These are phyloP conservation scores for Trametes gibbosa DNA, from an alignment of 768 basidiomycete species.

Conservation along the genomic window DNA sequence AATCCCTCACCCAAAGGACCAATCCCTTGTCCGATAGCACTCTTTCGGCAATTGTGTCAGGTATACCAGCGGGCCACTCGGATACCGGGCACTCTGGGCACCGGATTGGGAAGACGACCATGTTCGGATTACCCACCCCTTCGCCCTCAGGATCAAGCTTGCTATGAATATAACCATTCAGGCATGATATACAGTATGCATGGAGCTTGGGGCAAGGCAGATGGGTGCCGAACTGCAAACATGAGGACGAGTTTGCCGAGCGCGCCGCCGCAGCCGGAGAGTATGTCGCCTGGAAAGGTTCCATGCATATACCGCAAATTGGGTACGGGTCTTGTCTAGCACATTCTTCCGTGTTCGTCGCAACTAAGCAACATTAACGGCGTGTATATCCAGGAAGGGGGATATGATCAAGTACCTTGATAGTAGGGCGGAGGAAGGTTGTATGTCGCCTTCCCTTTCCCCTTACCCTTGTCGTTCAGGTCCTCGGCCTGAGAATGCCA, in stretches of 20 bases:
- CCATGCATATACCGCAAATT: conserved; percentile 39
- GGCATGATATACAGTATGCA: conserved; percentile 36
- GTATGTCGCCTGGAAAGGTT: conserved; percentile 34
- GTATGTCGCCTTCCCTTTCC: not conserved
- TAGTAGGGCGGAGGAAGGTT: not conserved
- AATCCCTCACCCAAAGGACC: conserved; percentile 33
- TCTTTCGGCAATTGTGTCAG: conserved; percentile 34
- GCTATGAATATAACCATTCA: conserved; percentile 33
- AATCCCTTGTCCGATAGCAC: conserved; percentile 34
- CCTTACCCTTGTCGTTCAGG: conserved; percentile 31
- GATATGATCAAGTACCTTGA: not conserved
- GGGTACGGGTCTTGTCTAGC: conserved; percentile 20
- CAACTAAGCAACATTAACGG: not conserved
- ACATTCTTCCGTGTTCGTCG: not conserved
- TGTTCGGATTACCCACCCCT: conserved; percentile 27
- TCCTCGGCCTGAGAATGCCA: conserved; percentile 29
- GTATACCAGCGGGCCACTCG: conserved; percentile 35
- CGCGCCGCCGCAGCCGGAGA: conserved; percentile 33
- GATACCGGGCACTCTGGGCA: conserved; percentile 37
- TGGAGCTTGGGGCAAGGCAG: conserved; percentile 37
- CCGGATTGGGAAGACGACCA: conserved; percentile 36
- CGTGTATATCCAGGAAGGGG: too few species aligned
- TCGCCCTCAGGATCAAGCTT: conserved; percentile 36
- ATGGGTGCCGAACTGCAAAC: conserved; percentile 34
- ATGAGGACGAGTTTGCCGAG: conserved; percentile 35